phyloP scores from a whole-genome alignment of 2,329 filamentous ascomycete genomes.

The Fusarium armeniacum region DNA sequence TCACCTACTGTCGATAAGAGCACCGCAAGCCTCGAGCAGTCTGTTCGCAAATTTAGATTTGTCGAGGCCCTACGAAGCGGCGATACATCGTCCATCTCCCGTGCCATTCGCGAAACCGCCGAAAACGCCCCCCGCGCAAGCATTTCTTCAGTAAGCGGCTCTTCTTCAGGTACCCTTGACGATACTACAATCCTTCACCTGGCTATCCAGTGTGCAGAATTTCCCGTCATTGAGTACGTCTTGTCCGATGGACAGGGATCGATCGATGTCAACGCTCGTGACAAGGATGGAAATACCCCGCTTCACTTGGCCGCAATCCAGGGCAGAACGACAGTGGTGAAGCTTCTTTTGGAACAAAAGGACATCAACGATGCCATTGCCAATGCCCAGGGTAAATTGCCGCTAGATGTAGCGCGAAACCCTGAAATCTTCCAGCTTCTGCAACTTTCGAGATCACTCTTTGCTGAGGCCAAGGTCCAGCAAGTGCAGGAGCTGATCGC shows the following conservation, averaged over 20 bases:
- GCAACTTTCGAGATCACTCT: slow-evolving; percentile 89
- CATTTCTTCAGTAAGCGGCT: slow-evolving; percentile 66
- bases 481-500: slow-evolving; percentile 85
- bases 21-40: slow-evolving; percentile 82
- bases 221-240: slow-evolving; percentile 94
- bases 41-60: slow-evolving; percentile 91
- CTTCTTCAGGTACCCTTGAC: slow-evolving; percentile 66
- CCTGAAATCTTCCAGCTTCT: slow-evolving; percentile 97
- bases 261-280: slow-evolving; percentile 88
- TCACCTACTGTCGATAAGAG: slow-evolving; percentile 58
- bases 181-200: slow-evolving; percentile 94
- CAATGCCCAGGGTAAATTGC: slow-evolving; percentile 86
- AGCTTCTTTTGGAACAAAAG: slow-evolving; percentile 83
- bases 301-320: slow-evolving; percentile 89
- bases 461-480: slow-evolving; percentile 86
- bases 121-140: slow-evolving; percentile 67
- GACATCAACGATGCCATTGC: slow-evolving; percentile 89
- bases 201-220: slow-evolving; percentile 94
- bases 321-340: slow-evolving; percentile 84
- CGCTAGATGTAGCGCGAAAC: slow-evolving; percentile 89
- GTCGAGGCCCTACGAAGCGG: slow-evolving; percentile 93
- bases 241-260: slow-evolving; percentile 77
- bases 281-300: slow-evolving; percentile 94
- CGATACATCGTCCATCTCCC: slow-evolving; percentile 90
- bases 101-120: slow-evolving; percentile 79